These are phyloP conservation scores for Plenodomus biglobosus DNA, from an alignment of 2,329 filamentous ascomycete species.

Conservation along the genomic window DNA sequence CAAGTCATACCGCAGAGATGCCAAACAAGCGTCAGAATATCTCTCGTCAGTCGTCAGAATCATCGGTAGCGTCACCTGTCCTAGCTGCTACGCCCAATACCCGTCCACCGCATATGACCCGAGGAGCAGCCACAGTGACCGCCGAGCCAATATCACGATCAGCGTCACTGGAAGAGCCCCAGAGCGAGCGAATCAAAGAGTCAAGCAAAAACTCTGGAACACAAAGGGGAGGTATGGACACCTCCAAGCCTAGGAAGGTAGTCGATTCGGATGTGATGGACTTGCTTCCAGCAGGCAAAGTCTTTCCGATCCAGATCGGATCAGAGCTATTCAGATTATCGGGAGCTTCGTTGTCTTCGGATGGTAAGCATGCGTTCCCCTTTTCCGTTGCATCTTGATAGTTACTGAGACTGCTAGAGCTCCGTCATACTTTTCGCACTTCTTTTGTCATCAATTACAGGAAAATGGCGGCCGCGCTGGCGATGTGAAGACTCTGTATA, in stretches of 20 bases:
- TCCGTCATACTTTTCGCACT: slow-evolving; percentile 94
- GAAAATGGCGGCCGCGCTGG: slow-evolving; percentile 61
- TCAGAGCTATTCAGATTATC: slow-evolving; percentile 69
- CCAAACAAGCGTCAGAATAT: slow-evolving; percentile 38
- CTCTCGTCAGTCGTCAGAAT: slow-evolving; percentile 37
- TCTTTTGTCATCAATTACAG: slow-evolving; percentile 81
- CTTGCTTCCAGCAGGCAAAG: slow-evolving; percentile 68
- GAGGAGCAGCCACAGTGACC: slow-evolving; percentile 15
- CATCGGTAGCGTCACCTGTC: slow-evolving; percentile 29
- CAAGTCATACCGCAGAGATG: slow-evolving; percentile 18
- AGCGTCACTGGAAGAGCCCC: slow-evolving; percentile 14
- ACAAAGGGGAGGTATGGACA: slow-evolving; percentile 38
- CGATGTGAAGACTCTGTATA: slow-evolving; percentile 79
- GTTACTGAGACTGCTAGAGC: slow-evolving; percentile 64
- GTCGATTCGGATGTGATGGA: slow-evolving; percentile 28
- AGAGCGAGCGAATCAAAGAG: slow-evolving; percentile 27
- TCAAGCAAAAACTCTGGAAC: slow-evolving; percentile 37
- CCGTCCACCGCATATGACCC: slow-evolving; percentile 24
- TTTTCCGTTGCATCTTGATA: slow-evolving; percentile 1
- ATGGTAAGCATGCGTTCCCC: slow-evolving; percentile 58
- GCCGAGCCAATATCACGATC: slow-evolving; percentile 18
- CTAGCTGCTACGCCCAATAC: slow-evolving; percentile 17
- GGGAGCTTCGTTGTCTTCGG: slow-evolving; percentile 69
- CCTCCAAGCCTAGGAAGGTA: slow-evolving; percentile 36
- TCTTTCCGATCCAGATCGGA: slow-evolving; percentile 71